Conservation (phyloP, 2,329 filamentous ascomycete species). For the Aspergillus amoenus region DNA sequence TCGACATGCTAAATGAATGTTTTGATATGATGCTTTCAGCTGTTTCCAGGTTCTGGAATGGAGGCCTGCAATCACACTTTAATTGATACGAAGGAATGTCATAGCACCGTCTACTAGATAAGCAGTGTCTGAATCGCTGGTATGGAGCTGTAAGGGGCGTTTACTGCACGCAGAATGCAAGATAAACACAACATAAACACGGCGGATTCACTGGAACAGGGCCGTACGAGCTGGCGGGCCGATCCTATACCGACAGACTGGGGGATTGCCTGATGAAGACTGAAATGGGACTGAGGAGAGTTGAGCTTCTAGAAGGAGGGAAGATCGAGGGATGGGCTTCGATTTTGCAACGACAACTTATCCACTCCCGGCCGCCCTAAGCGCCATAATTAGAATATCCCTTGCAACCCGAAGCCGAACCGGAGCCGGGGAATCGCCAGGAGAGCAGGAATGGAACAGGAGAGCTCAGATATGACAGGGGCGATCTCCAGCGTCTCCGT, state of each 20-base stretch:
- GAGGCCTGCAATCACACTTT: not conserved
- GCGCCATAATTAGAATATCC: not conserved
- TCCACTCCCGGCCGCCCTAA: not conserved
- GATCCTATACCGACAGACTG: not conserved
- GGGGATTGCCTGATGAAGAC: not conserved
- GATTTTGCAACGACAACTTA: not conserved
- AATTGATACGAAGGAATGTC: not conserved
- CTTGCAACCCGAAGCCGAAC: not conserved
- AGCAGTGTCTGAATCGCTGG: not conserved
- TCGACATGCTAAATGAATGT: no score
- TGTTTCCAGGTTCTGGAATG: no score
- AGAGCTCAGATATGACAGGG: no score
- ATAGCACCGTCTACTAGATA: not conserved
- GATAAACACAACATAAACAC: not conserved
- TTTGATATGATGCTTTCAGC: no score
- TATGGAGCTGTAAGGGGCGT: slow-evolving; percentile 5
- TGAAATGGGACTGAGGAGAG: not conserved
- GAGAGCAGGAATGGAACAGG: not conserved
- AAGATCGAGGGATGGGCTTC: not conserved
- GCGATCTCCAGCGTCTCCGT: not conserved
- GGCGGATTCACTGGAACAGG: not conserved
- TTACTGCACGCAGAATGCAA: not conserved
- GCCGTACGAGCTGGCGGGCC: not conserved
- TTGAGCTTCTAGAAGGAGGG: not conserved
- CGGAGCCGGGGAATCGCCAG: no score